Base-by-base conservation (phyloP, 164 flowering plant species). In the Protea cynaroides region DNA sequence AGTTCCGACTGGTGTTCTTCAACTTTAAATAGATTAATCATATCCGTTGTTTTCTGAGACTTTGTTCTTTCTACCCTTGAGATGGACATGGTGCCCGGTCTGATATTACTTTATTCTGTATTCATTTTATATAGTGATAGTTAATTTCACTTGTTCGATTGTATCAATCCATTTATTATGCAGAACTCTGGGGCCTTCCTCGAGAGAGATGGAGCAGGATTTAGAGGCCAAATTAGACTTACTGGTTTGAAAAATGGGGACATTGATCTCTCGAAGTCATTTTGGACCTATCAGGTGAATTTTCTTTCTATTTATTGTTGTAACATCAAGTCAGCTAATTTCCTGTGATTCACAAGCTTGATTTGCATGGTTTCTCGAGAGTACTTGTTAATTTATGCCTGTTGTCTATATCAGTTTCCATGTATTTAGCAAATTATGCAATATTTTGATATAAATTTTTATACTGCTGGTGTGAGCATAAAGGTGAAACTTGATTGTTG, bases 121-220 rank as follows among this genome's bases (percentile, higher is more conserved):
- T 40, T 40, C 8, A 40, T 40, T 9, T 12, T 40, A 40, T 8
- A 3, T 8, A 40, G 9, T 4, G 24, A 15, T 8, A 12, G 9
- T 18, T 25, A 25, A 59, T 18, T 55, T 44, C 15, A 43, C 29
- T 62, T 5, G 21, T 53, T 11, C 52, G 29, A 10, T 65, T 50
- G 34, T 66, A 25, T 59, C 19, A 62, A 60, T 66, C 63, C 56
- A 62, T 47, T 38, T 71, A 23, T 73, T 53, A 25, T 75, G 56
- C 86, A 92, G 98, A 92, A 92, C 56, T 89, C 85, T 78, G 98
- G 96, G 55, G 96, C 96, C 57, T 88, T 83, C 70, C 52, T 86
- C 53, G 98, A 92, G 86, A 85, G 75, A 80, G 98, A 92, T 80
- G 98, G 96, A 52, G 98, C 83, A 52, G 98, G 98, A 21, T 80